A percentile compares a stretch with the other conserved stretches of the same genome.
Evolutionary conservation across 306 rosid species (phyloP).

Genomic region (Sicyos edulis): DNA sequence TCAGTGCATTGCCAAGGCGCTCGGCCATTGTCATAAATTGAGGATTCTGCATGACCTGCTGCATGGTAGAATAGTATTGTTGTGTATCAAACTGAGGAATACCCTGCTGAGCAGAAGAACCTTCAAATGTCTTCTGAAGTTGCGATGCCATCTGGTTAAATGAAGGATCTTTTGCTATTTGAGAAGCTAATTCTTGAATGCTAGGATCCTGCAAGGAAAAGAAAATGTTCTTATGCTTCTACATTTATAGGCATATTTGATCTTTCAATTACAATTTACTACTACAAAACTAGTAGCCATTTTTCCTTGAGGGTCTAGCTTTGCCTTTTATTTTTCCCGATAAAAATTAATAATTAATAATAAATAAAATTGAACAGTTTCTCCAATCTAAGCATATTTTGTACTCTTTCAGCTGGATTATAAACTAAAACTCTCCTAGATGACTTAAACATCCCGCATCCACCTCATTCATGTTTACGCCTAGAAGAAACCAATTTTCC

Average conservation of each 20-base stretch:
- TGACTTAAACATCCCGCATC: no score
- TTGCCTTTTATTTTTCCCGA: background rate
- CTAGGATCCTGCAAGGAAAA: slow-evolving; percentile 74
- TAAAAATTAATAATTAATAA: background rate
- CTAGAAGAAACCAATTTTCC: background rate
- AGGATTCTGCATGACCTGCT: slow-evolving; percentile 99
- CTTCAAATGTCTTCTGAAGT: slow-evolving; percentile 87
- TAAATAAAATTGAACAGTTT: background rate
- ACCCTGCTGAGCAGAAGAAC: slow-evolving; percentile 47
- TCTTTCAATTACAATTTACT: background rate
- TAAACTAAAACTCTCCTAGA: background rate
- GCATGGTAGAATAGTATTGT: slow-evolving; percentile 79
- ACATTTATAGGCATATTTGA: background rate
- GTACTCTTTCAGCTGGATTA: background rate
- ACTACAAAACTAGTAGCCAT: background rate
- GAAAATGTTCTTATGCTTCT: background rate
- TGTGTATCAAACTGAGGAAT: slow-evolving; percentile 64
- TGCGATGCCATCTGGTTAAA: slow-evolving; percentile 97
- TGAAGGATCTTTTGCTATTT: slow-evolving; percentile 89
- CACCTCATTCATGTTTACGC: background rate
- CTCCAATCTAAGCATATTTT: background rate
- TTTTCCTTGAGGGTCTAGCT: background rate
- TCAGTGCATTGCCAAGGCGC: slow-evolving; percentile 82
- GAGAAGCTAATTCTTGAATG: slow-evolving; percentile 93
- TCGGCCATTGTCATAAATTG: slow-evolving; percentile 99